A percentile compares a stretch with the other conserved stretches of the same genome.
phyloP scores from a whole-genome alignment of 768 basidiomycete genomes.

The Mycena vulgaris region DNA sequence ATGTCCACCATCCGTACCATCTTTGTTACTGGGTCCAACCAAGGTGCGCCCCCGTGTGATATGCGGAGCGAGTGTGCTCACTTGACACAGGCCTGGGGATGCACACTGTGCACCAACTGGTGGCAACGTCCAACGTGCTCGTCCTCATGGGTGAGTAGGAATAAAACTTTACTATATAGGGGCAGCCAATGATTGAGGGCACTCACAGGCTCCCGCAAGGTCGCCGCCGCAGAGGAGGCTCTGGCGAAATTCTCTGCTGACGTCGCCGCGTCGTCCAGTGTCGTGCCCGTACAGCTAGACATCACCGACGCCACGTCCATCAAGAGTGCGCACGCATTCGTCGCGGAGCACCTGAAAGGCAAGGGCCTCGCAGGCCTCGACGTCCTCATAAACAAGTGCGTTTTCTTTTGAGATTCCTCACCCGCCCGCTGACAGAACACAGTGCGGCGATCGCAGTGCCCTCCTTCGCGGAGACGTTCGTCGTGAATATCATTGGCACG shows the following conservation, averaged over 20 bases:
- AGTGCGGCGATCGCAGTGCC: not conserved
- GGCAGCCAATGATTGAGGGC: too few species aligned
- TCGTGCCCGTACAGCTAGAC: slow-evolving; percentile 14
- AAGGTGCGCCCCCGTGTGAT: not conserved
- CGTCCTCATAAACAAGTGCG: slow-evolving; percentile 31
- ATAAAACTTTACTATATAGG: too few species aligned
- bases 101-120: slow-evolving; percentile 32
- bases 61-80: not conserved
- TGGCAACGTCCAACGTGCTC: slow-evolving; percentile 11
- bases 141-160: slow-evolving; percentile 35
- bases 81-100: slow-evolving; percentile 20
- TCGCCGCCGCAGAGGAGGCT: not conserved
- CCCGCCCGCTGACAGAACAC: not conserved
- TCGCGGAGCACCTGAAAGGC: not conserved
- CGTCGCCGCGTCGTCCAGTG: not conserved
- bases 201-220: not conserved
- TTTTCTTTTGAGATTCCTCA: too few species aligned
- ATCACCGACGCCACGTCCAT: slow-evolving; percentile 1
- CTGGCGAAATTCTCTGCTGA: not conserved
- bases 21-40: slow-evolving; percentile 32
- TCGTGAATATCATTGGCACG: slow-evolving; percentile 30
- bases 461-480: slow-evolving; percentile 8
- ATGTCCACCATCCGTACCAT: slow-evolving; percentile 22
- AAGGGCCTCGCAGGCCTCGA: not conserved
- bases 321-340: not conserved